Conservation (phyloP, 2,329 filamentous ascomycete genomes). For the Fusarium chlamydosporum region DNA sequence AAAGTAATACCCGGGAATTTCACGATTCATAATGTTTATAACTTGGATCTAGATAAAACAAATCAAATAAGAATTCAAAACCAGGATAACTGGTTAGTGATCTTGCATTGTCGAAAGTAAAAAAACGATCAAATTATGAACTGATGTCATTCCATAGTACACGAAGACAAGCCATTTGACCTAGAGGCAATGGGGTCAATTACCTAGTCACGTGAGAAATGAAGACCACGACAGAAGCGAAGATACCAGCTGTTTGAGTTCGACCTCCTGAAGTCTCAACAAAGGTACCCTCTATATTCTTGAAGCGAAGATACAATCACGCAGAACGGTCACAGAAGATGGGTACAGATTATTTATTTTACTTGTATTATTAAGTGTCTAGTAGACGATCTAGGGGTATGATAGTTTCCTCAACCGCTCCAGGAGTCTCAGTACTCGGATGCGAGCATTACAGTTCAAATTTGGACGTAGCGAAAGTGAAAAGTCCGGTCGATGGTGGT, state of each 20-base stretch:
- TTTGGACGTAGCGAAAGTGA: constrained; percentile 59
- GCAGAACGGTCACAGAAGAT: not conserved
- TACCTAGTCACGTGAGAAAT: not conserved
- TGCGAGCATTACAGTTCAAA: constrained; percentile 58
- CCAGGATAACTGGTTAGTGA: too few species aligned
- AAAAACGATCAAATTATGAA: too few species aligned
- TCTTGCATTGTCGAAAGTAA: too few species aligned
- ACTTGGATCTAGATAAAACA: too few species aligned
- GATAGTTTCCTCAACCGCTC: constrained; percentile 56
- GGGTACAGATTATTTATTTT: constrained; percentile 53
- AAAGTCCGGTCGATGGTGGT: constrained; percentile 55
- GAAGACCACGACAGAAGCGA: not conserved
- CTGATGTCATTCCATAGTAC: too few species aligned
- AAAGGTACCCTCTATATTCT: too few species aligned
- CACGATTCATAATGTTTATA: constrained; percentile 50
- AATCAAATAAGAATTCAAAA: too few species aligned
- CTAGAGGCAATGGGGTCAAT: too few species aligned
- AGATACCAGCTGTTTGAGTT: too few species aligned
- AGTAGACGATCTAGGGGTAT: constrained; percentile 57
- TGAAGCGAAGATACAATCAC: too few species aligned
- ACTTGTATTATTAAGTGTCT: constrained; percentile 63
- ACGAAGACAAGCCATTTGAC: too few species aligned
- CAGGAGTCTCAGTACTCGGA: constrained; percentile 55
- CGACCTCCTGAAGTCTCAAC: too few species aligned
- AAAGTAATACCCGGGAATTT: constrained; percentile 69